Evolutionary conservation across 2,329 filamentous ascomycete species (phyloP), one percentile per base, ranked within the genome.

Genomic region (Trichoderma harzianum): DNA sequence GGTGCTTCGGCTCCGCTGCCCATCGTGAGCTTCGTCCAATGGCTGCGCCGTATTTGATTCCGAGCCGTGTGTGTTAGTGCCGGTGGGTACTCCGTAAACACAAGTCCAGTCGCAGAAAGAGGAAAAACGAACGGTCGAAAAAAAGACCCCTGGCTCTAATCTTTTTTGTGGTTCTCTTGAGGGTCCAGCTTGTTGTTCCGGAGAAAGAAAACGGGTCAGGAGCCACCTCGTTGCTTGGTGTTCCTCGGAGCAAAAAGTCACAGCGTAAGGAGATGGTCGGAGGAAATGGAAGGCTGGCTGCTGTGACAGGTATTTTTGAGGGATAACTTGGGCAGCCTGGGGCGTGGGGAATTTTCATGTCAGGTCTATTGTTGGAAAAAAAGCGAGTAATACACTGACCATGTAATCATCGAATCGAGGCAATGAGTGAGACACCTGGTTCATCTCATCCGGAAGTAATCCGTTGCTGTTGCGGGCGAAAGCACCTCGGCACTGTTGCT

Each of bases 1-100:
- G 36, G 32, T 67, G 51, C 51, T 53, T 53, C 30, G 57, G 47
- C 43, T 67, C 47, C 64, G 64, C 51, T 24, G 21, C 58, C 8
- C 26, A 34, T 69, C 28, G 12, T 21, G 14, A 51, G 55, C 65
- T 51, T 24, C 34, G 55, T 47, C 65, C 65, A 69, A 69, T 60
- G 21, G 36, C 36, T 61, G 65, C 55, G 36, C 55, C 18, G 55
- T 34, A n/a, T 28, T 28, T 18, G 53, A 47, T 68, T 68, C 53
- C 65, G 65, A 58, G 65, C 65, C 65, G 65, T 58, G 53, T 58
- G 34, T 32, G 21, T 24, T 53, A 32, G 55, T 58, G 64, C 53
- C 34, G 32, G 34, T 24, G n/a, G 64, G 32, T n/a, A 60, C 10
- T 43, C 39, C 39, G 39, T n/a, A 43, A 10, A 26, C 39, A 21